Percentiles rank a stretch among this genome's conserved stretches.
phyloP scores from a whole-genome alignment of 2,329 filamentous ascomycete genomes.

The Diaporthe australafricana region DNA sequence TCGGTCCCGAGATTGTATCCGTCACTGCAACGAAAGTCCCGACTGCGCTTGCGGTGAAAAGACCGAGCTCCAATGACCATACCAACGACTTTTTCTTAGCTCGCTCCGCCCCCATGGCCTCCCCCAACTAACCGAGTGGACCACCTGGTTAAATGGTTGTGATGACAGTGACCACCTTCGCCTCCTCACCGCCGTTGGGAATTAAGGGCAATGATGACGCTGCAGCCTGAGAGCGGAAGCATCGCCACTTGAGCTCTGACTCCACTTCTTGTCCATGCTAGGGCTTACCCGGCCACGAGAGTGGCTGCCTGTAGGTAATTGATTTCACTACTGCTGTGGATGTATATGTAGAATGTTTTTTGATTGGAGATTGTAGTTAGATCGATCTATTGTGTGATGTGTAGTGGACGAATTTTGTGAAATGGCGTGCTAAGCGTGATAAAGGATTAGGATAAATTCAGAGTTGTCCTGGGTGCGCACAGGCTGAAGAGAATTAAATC shows the following conservation, averaged over 20 bases:
- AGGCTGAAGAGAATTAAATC: neutral
- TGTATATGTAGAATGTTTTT: neutral
- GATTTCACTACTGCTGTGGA: neutral
- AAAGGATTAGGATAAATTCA: neutral
- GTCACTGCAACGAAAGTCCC: neutral
- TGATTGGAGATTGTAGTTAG: neutral
- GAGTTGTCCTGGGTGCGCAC: neutral
- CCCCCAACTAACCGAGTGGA: neutral
- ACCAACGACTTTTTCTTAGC: neutral
- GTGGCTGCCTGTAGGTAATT: neutral
- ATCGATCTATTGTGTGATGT: neutral
- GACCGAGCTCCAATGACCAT: neutral
- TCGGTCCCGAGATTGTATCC: conserved; percentile 8
- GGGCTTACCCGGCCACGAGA: neutral
- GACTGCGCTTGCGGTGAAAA: neutral
- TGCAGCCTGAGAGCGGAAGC: neutral
- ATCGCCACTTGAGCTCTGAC: neutral
- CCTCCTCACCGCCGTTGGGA: neutral
- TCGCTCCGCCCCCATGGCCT: neutral
- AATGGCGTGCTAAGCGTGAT: neutral
- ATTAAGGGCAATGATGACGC: neutral
- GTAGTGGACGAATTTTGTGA: neutral
- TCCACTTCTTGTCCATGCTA: neutral
- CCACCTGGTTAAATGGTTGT: neutral
- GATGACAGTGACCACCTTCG: neutral